phyloP scores from a whole-genome alignment of 2,329 filamentous ascomycete species.

The Trichoderma lentiforme region DNA sequence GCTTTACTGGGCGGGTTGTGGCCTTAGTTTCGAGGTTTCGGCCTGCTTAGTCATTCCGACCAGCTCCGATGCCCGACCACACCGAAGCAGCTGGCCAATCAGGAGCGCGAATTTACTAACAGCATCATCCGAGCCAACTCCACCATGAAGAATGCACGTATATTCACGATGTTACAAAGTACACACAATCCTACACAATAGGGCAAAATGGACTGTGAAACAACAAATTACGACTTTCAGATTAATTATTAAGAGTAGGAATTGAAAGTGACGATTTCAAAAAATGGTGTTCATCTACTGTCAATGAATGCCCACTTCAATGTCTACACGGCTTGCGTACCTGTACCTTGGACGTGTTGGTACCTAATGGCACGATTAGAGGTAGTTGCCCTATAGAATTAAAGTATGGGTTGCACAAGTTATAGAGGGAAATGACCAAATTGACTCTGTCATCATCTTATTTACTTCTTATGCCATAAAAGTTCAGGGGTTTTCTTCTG shows the following conservation, averaged over 20 bases:
- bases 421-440: too few relatives aligned
- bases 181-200: neutral
- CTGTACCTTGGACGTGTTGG: neutral
- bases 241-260: neutral
- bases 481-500: neutral
- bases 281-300: neutral
- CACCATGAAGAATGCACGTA: neutral
- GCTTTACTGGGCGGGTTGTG: conserved; percentile 44
- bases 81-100: conserved; percentile 30
- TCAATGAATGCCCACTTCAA: neutral
- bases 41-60: conserved; percentile 40
- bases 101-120: conserved; percentile 34
- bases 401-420: neutral
- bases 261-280: too few relatives aligned
- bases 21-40: conserved; percentile 40
- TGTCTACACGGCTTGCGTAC: neutral
- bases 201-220: too few relatives aligned
- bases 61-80: conserved; percentile 37
- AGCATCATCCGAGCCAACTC: neutral
- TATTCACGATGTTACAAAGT: neutral
- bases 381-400: neutral
- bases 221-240: neutral
- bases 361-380: conserved; percentile 4
- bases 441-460: too few relatives aligned
- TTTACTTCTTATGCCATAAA: neutral